A percentile compares a stretch with the other conserved stretches of the same genome.
These are phyloP conservation scores for Lanmaoa pseudosensibilis DNA, from an alignment of 768 basidiomycete species.

Conservation along the genomic window DNA sequence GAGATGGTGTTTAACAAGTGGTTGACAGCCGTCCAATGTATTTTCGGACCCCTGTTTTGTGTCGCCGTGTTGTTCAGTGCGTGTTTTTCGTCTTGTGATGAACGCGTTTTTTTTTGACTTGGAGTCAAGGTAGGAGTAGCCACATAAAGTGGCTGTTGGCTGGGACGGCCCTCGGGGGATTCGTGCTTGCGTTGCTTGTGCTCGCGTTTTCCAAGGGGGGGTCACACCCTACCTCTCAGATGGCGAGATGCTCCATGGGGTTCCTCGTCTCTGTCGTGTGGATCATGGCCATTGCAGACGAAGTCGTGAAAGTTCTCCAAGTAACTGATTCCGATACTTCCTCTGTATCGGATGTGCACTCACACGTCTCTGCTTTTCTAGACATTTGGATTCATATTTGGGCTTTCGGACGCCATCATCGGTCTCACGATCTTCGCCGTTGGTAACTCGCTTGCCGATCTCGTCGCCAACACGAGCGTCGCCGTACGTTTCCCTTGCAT, in stretches of 20 bases:
- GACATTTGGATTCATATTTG: conserved; percentile 93
- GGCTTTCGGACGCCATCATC: conserved; percentile 95
- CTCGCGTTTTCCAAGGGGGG: conserved; percentile 61
- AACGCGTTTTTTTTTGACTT: neutral
- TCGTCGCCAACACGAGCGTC: conserved; percentile 95
- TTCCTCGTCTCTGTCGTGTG: conserved; percentile 90
- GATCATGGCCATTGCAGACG: conserved; percentile 98
- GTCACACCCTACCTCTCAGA: conserved; percentile 51
- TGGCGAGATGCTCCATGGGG: conserved; percentile 84
- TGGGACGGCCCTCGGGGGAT: conserved; percentile 54
- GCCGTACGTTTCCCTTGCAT: conserved; percentile 52
- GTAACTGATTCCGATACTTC: conserved; percentile 40
- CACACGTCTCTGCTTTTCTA: conserved; percentile 32
- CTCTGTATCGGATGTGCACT: neutral
- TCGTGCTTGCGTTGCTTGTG: conserved; percentile 54
- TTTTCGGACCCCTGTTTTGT: conserved; percentile 79
- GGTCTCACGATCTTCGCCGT: conserved; percentile 96
- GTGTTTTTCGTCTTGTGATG: conserved; percentile 28
- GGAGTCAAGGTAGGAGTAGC: conserved; percentile 32
- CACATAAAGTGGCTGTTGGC: conserved; percentile 53
- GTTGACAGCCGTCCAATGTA: conserved; percentile 82
- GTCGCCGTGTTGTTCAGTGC: conserved; percentile 74
- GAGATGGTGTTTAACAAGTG: conserved; percentile 73
- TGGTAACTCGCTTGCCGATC: conserved; percentile 93
- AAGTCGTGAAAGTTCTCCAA: conserved; percentile 88